Evolutionary conservation across 1,284 basidiomycete genomes (phyloP), one percentile per base, ranked within the genome.

Genomic region (Ceratobasidium sp.): DNA sequence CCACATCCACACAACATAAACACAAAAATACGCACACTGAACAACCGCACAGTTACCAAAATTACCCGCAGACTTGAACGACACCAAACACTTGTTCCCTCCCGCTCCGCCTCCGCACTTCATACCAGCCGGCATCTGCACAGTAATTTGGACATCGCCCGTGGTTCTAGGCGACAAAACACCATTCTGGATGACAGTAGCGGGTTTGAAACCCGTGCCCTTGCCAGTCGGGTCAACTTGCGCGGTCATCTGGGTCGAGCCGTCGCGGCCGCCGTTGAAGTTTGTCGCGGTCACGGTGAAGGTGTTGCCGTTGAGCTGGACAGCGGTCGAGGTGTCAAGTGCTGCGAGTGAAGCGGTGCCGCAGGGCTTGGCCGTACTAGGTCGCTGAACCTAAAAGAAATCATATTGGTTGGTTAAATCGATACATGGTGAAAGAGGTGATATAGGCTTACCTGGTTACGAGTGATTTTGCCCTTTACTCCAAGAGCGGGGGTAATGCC

Each of bases 31-130:
- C 68, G 55, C 33, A 70, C 68, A 57, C n/a, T 35, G 41, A 33
- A 71, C 69, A 12, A 71, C 69, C 10, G 48, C 69, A 35, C 69
- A 71, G 41, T 71, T 71, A 27, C 69, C 69, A 44, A 71, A 71
- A 6, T 54, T 87, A 27, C 84, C 85, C 44, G 85, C 82, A 33
- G 87, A 86, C 65, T 82, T 86, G 81, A 89, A 86, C 10, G 87
- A 85, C 81, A 87, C 86, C 77, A 90, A 83, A 79, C 89, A 90
- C 64, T 84, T 82, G 80, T 88, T 85, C 2, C 84, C 83, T 7
- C 81, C 78, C 8, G 82, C 77, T 38, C 89, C 89, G 77, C 89
- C 89, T 3, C 85, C 84, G 82, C 89, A 90, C 65, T 81, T 85
- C 1, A 86, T 88, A 16, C 87, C 87, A 41, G 86, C 81, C 7